phyloP scores from a whole-genome alignment of 2,329 filamentous ascomycete species.

The Penicillium sp. region DNA sequence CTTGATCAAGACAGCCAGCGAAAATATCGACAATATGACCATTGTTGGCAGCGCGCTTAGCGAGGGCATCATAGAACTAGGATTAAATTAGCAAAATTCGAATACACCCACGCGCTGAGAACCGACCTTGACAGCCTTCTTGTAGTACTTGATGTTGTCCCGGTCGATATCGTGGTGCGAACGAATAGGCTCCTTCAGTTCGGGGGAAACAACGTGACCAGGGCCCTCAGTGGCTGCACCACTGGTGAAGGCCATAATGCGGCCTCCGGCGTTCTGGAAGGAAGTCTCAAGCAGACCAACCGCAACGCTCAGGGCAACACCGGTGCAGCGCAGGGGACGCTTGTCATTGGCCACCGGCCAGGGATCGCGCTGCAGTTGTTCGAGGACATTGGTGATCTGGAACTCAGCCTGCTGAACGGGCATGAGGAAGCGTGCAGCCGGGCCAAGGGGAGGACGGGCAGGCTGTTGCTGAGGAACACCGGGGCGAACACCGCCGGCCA shows the following conservation, averaged over 20 bases:
- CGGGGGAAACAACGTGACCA: conserved; percentile 93
- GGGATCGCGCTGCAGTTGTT: conserved; percentile 93
- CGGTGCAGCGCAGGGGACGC: conserved; percentile 85
- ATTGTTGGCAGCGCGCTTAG: conserved; percentile 92
- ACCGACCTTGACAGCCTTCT: conserved; percentile 89
- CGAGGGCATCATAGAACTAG: conserved; percentile 90
- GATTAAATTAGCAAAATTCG: conserved; percentile 19
- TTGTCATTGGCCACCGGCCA: conserved; percentile 96
- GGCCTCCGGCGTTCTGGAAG: conserved; percentile 90
- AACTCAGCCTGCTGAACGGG: conserved; percentile 96
- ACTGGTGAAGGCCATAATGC: conserved; percentile 96
- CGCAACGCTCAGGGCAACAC: conserved; percentile 93
- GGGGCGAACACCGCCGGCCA: conserved; percentile 70
- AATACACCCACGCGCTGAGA: background rate
- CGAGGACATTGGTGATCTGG: conserved; percentile 91
- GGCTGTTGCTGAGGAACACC: conserved; percentile 62
- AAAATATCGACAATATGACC: conserved; percentile 98
- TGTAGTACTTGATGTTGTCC: conserved; percentile 99
- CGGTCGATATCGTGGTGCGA: conserved; percentile 98
- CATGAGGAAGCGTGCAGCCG: conserved; percentile 85
- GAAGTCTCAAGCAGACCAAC: conserved; percentile 89
- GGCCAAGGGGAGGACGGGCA: conserved; percentile 72
- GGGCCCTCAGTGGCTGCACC: conserved; percentile 94
- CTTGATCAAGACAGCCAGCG: conserved; percentile 94
- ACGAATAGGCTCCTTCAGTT: conserved; percentile 92